phyloP scores from a whole-genome alignment of 2,329 filamentous ascomycete species.

The Coniella vitis region DNA sequence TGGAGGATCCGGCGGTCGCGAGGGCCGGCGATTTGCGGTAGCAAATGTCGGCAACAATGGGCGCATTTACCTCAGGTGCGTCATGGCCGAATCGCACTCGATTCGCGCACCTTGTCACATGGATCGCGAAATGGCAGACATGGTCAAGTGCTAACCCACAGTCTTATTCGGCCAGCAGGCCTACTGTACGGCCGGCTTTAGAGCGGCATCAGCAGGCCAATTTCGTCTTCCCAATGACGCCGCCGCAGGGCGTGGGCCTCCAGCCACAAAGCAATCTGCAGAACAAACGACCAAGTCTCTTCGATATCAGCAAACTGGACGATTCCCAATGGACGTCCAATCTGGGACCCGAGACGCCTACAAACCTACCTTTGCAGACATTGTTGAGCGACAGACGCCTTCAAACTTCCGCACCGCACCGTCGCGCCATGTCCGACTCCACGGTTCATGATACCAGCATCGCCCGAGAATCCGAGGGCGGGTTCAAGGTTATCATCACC shows the following conservation, averaged over 20 bases:
- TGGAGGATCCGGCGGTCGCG: constrained; percentile 52
- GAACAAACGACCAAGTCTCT: constrained; percentile 21
- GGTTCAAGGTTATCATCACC: constrained; percentile 75
- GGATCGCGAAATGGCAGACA: too few species aligned
- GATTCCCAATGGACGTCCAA: constrained; percentile 39
- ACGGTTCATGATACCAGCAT: constrained; percentile 59
- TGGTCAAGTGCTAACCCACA: background rate
- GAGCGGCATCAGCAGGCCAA: constrained; percentile 55
- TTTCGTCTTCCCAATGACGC: constrained; percentile 54
- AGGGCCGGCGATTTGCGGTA: constrained; percentile 69
- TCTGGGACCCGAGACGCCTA: constrained; percentile 30
- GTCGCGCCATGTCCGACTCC: constrained; percentile 69
- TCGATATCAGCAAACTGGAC: constrained; percentile 22
- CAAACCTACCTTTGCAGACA: constrained; percentile 26
- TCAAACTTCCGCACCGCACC: constrained; percentile 30
- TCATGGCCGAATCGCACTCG: background rate
- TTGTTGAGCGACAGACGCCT: constrained; percentile 10
- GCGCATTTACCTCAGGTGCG: constrained; percentile 74
- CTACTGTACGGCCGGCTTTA: constrained; percentile 53
- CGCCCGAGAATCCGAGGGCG: constrained; percentile 53
- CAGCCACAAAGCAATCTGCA: constrained; percentile 34
- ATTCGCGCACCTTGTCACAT: background rate
- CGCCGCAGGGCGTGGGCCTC: constrained; percentile 51
- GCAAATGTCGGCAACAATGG: constrained; percentile 79
- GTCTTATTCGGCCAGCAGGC: constrained; percentile 33